Evolutionary conservation across 139 green algal genomes (phyloP).

Genomic region (Dunaliella sp.): DNA sequence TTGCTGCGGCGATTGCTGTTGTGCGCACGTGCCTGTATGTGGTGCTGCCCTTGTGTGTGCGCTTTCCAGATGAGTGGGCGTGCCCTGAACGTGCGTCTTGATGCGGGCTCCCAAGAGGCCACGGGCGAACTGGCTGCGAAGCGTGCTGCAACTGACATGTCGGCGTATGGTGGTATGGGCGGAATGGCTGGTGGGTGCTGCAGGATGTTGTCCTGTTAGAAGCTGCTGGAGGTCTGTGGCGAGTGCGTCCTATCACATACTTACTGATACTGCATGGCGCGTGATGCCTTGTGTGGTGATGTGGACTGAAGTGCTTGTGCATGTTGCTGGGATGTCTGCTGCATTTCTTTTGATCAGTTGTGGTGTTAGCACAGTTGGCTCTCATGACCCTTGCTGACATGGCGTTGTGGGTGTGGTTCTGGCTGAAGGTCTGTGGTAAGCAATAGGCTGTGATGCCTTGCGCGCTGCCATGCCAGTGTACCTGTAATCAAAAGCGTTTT

Average conservation of each 20-base stretch:
- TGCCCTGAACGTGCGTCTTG: constrained; percentile 31
- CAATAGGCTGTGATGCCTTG: too few relatives aligned
- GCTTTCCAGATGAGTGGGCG: constrained; percentile 24
- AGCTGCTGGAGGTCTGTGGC: constrained; percentile 12
- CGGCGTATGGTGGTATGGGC: not conserved
- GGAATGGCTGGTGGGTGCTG: not conserved
- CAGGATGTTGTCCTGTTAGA: constrained; percentile 25
- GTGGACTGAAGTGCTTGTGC: not conserved
- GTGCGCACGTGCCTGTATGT: not conserved
- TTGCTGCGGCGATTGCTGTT: not conserved
- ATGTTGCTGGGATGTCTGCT: not conserved
- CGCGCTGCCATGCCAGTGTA: too few relatives aligned
- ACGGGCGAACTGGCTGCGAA: not conserved
- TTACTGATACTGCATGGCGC: too few relatives aligned
- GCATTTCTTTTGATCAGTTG: not conserved
- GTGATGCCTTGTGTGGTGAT: not conserved
- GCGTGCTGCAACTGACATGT: constrained; percentile 7
- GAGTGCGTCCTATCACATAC: too few relatives aligned
- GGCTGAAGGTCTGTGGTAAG: too few relatives aligned
- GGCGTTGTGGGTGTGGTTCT: too few relatives aligned
- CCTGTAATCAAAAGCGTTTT: too few relatives aligned
- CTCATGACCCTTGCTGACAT: too few relatives aligned
- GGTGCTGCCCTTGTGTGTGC: constrained; percentile 2
- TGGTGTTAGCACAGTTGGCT: not conserved
- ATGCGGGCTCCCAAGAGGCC: constrained; percentile 14